phyloP scores from a whole-genome alignment of 176 grass and related monocot species.

The Saccharum spontaneum region DNA sequence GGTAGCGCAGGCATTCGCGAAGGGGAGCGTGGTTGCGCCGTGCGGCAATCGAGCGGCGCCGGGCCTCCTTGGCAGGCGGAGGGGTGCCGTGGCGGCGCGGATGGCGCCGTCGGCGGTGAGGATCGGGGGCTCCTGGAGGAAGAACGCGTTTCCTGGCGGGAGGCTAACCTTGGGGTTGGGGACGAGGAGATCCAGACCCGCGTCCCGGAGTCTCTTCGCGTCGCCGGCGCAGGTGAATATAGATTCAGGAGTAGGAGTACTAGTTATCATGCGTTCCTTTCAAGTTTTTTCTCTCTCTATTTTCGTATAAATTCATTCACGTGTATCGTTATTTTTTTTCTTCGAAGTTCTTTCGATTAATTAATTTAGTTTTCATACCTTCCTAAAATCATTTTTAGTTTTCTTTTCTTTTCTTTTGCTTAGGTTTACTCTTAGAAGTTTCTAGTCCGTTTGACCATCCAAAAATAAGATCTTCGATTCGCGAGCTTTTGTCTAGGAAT shows the following conservation, averaged over 20 bases:
- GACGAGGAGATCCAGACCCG: constrained; percentile 39
- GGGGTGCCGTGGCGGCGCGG: constrained; percentile 41
- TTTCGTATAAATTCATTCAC: not conserved
- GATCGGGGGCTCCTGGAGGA: constrained; percentile 34
- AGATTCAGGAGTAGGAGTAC: not conserved
- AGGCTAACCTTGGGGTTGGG: constrained; percentile 48
- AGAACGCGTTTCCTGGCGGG: constrained; percentile 46
- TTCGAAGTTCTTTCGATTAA: not conserved
- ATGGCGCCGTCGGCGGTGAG: constrained; percentile 36
- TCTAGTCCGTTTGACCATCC: not conserved
- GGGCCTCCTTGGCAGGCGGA: constrained; percentile 24
- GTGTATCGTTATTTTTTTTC: not conserved
- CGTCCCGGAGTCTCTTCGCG: constrained; percentile 34
- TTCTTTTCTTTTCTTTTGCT: not conserved
- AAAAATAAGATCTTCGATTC: not conserved
- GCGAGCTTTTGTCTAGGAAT: not conserved
- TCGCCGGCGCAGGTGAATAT: constrained; percentile 56
- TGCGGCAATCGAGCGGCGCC: constrained; percentile 12
- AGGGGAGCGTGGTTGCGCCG: constrained; percentile 36
- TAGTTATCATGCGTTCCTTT: not conserved
- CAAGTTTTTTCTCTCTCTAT: not conserved
- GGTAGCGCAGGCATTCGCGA: constrained; percentile 48
- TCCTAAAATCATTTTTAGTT: not conserved
- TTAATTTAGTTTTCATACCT: too few relatives aligned
- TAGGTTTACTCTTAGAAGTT: not conserved